Evolutionary conservation across 768 basidiomycete genomes (phyloP).

Genomic region (Floccularia luteovirens): DNA sequence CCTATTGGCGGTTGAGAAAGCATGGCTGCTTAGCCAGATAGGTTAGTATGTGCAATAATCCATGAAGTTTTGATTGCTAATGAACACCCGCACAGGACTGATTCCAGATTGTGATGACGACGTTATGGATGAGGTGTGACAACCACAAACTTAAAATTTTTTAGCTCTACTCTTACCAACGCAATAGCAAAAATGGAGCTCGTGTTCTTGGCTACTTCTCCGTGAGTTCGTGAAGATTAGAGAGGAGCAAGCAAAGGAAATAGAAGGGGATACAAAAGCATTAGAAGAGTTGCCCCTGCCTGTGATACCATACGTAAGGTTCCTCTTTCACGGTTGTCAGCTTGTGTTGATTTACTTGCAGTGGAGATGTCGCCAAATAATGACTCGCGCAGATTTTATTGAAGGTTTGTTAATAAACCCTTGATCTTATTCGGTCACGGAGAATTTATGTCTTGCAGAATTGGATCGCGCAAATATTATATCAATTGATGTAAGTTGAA

Average conservation of each 20-base stretch:
- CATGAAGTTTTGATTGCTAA: not conserved
- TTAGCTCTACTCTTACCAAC: not conserved
- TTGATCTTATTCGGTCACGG: not conserved
- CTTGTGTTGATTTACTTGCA: conserved; percentile 9
- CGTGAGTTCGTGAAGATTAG: conserved; percentile 63
- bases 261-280: conserved; percentile 28
- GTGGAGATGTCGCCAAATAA: conserved; percentile 72
- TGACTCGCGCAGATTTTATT: conserved; percentile 80
- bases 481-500: conserved; percentile 67
- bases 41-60: conserved; percentile 25
- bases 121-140: conserved; percentile 85
- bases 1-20: conserved; percentile 66
- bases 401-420: conserved; percentile 39
- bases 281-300: conserved; percentile 46
- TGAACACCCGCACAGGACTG: conserved; percentile 27
- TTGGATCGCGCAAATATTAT: conserved; percentile 69
- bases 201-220: conserved; percentile 75
- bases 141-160: conserved; percentile 12
- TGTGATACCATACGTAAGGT: conserved; percentile 49
- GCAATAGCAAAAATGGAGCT: conserved; percentile 69
- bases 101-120: conserved; percentile 82
- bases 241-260: conserved; percentile 37
- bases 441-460: conserved; percentile 22
- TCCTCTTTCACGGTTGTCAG: conserved; percentile 2
- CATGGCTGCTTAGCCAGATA: conserved; percentile 73